Conservation (phyloP, 192 early-diverging fungal genomes). For the Coemansia sp. region DNA sequence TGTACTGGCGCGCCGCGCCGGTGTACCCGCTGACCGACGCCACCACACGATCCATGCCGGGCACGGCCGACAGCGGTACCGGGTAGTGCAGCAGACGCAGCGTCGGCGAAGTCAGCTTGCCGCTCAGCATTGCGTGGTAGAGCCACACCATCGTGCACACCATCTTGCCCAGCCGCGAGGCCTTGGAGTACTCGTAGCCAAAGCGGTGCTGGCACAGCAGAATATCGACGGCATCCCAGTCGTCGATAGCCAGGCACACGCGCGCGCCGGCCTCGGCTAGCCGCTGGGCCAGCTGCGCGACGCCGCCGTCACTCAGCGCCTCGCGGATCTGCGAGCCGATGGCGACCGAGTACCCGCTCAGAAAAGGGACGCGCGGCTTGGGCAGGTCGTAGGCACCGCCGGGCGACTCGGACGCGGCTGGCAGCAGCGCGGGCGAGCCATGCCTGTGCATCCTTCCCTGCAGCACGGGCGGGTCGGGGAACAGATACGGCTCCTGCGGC, state of each 20-base stretch:
- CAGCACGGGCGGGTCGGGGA: conserved; percentile 52
- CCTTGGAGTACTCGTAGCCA: conserved; percentile 52
- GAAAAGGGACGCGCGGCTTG: conserved; percentile 23
- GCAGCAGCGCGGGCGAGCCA: background rate
- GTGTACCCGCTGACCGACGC: conserved; percentile 72
- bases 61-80: conserved; percentile 18
- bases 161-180: conserved; percentile 51
- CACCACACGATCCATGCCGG: conserved; percentile 38
- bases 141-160: conserved; percentile 53
- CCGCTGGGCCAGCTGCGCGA: conserved; percentile 33
- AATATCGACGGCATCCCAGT: conserved; percentile 46
- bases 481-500: conserved; percentile 53
- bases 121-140: conserved; percentile 29
- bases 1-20: conserved; percentile 61
- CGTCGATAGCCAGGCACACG: conserved; percentile 12
- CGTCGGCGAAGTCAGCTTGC: conserved; percentile 29
- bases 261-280: conserved; percentile 40
- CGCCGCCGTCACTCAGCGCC: conserved; percentile 27
- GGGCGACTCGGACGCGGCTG: conserved; percentile 15
- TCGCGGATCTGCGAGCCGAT: conserved; percentile 32
- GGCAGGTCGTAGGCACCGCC: conserved; percentile 37
- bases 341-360: conserved; percentile 37
- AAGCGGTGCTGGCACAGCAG: conserved; percentile 47
- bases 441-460: conserved; percentile 10
- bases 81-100: conserved; percentile 47